Conservation (phyloP, 371 early-diverging fungal species). For the Zancudomyces culisetae region DNA sequence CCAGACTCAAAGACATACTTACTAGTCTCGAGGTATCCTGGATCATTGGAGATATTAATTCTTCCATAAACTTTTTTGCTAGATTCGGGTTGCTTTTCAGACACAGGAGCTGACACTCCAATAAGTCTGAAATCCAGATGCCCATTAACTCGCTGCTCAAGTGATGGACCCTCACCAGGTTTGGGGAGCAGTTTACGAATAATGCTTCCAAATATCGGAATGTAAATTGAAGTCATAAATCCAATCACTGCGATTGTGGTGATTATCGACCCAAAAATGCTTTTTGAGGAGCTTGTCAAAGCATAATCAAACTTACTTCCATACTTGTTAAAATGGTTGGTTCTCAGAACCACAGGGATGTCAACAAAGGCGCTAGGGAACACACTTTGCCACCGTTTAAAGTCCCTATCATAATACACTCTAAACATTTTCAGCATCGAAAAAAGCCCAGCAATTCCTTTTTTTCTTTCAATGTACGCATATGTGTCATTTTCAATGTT, state of each 20-base stretch:
- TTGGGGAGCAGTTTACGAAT: constrained; percentile 28
- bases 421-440: not conserved
- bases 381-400: constrained; percentile 35
- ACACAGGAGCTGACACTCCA: constrained; percentile 25
- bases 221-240: constrained; percentile 13
- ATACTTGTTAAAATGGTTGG: constrained; percentile 33
- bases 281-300: constrained; percentile 31
- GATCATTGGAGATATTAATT: constrained; percentile 29
- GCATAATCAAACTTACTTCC: constrained; percentile 33
- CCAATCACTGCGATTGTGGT: constrained; percentile 21
- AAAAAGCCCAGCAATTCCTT: not conserved
- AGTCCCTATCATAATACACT: constrained; percentile 25
- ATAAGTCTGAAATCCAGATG: constrained; percentile 28
- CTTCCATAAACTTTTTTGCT: constrained; percentile 34
- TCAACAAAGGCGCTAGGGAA: constrained; percentile 38
- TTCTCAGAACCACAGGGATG: constrained; percentile 28
- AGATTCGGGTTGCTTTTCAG: constrained; percentile 27
- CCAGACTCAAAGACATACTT: constrained; percentile 39
- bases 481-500: not conserved
- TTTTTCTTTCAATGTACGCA: not conserved
- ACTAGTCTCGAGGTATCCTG: constrained; percentile 56
- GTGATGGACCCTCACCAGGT: constrained; percentile 39
- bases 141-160: constrained; percentile 24
- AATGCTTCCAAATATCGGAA: constrained; percentile 24
- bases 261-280: constrained; percentile 21